Conservation (phyloP, 2,329 filamentous ascomycete genomes). For the Fusarium nematophilum region DNA sequence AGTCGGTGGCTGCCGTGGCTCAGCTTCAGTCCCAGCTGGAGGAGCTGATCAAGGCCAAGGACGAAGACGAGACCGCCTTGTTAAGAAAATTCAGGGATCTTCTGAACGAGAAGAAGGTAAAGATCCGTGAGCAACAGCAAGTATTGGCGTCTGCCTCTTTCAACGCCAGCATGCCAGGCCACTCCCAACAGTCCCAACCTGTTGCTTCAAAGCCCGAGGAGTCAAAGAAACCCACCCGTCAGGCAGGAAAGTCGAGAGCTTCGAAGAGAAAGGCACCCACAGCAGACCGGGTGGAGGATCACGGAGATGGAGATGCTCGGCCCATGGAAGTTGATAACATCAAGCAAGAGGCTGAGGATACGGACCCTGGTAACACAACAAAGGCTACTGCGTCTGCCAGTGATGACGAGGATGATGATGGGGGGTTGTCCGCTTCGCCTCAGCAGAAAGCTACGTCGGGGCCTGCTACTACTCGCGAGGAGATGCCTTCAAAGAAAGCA, state of each 20-base stretch:
- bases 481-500: slow-evolving; percentile 29
- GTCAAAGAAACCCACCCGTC: slow-evolving; percentile 41
- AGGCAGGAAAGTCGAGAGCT: slow-evolving; percentile 52
- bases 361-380: slow-evolving; percentile 54
- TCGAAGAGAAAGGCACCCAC: slow-evolving; percentile 63
- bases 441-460: slow-evolving; percentile 4
- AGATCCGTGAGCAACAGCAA: slow-evolving; percentile 79
- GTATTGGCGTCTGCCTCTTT: slow-evolving; percentile 63
- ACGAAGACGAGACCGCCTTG: slow-evolving; percentile 73
- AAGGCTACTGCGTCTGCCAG: slow-evolving; percentile 56
- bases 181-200: slow-evolving; percentile 43
- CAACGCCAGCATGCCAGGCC: slow-evolving; percentile 47
- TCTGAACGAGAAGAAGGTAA: slow-evolving; percentile 83
- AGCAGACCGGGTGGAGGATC: slow-evolving; percentile 53
- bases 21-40: slow-evolving; percentile 72
- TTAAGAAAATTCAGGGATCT: slow-evolving; percentile 77
- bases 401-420: slow-evolving; percentile 53
- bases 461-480: slow-evolving; percentile 2
- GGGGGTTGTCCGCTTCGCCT: slow-evolving; percentile 7
- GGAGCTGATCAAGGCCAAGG: slow-evolving; percentile 74
- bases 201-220: slow-evolving; percentile 16
- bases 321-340: slow-evolving; percentile 62
- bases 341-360: slow-evolving; percentile 52
- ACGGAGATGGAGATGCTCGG: slow-evolving; percentile 58
- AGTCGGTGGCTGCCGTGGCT: slow-evolving; percentile 66